Base-by-base conservation (phyloP, 371 early-diverging fungal species). In the Mucor racemosus region DNA sequence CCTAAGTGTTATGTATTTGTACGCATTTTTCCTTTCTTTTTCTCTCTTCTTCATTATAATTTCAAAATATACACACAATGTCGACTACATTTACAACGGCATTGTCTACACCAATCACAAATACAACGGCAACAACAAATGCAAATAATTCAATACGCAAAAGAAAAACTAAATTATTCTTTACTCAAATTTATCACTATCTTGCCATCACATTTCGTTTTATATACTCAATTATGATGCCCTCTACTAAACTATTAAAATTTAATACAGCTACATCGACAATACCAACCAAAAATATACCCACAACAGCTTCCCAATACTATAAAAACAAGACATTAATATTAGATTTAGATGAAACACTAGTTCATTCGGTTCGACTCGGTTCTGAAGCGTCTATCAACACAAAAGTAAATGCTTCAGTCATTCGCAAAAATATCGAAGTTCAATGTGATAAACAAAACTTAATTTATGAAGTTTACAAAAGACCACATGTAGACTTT, bases 271-370 rank as follows among this genome's bases (percentile, higher is more conserved):
- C 65, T 19, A 58, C 65, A 19, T n/a, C 65, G 26, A 26, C 19
- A 48, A 31, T 36, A 31, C 13, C 26, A 34, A 42, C 58, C 31
- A 38, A 35, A 0, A 17, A 38, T 31, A 36, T 26, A 41, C 39
- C 39, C 26, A 58, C 40, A 5, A 63, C 44, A 8, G 35, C 59
- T 35, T 53, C 42, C 6, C 73, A 77, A 58, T 82, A 82, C 48
- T 82, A 79, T 50, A 77, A 77, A 58, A 74, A 74, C 58, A 97
- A 97, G 77, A 96, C 94, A 7, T 82, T 99, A 39, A 95, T 97
- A 7, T 80, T 99, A 66, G 99, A 99, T 81, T 82, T 99, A 59
- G 99, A 99, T 71, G 97, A 98, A 78, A 98, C 99, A 0, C 84
- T 99, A 54, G 94, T 99, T 26, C 98, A 98, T 80, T 94, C 97